Evolutionary conservation across 768 basidiomycete genomes (phyloP), one percentile per base, ranked within the genome.

Genomic region (Pleurotus tuber-regium): DNA sequence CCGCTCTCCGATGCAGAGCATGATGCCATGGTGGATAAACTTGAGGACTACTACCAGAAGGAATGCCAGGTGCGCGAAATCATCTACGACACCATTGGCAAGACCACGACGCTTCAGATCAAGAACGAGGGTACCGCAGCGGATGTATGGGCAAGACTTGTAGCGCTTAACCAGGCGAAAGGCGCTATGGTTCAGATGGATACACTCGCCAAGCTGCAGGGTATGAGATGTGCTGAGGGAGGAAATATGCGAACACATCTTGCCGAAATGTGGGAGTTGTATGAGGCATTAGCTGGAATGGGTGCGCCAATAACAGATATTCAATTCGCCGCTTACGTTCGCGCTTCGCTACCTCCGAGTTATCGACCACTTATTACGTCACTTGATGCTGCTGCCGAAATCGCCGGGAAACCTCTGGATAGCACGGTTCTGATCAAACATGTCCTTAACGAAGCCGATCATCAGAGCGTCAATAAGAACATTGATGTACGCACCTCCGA

Each of bases 211-310:
- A 21, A 41, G 14, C 39, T 54, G 14, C 35, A 38, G 14, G 18
- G 4, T 14, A 39, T 52, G 36, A 31, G 26, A 25, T 51, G 52
- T 50, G 18, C 25, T 10, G 54, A 57, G 28, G 57, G 52, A 21
- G 50, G 54, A 14, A 54, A 56, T 38, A 57, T 64, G 54, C 50
- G 51, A 1, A 11, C 19, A 18, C 61, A 63, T 16, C 40, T 64
- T 12, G 21, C 55, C 12, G 25, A 28, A 4, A 56, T 63, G 52
- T 39, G 23, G 5, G 54, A 60, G 40, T 26, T 60, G 9, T 36
- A n/a, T 79, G 62, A 59, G 66, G 56, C 36, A 8, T 52, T 57
- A 11, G 25, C 47, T 31, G 53, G 54, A 23, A 58, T 43, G 18
- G 33, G 30, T 9, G 42, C 48, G 21, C 52, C 56, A 2, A 43